Percentiles rank a stretch among this genome's conserved stretches.
Evolutionary conservation across 2,329 filamentous ascomycete species (phyloP).

Genomic region (Venturia nashicola): DNA sequence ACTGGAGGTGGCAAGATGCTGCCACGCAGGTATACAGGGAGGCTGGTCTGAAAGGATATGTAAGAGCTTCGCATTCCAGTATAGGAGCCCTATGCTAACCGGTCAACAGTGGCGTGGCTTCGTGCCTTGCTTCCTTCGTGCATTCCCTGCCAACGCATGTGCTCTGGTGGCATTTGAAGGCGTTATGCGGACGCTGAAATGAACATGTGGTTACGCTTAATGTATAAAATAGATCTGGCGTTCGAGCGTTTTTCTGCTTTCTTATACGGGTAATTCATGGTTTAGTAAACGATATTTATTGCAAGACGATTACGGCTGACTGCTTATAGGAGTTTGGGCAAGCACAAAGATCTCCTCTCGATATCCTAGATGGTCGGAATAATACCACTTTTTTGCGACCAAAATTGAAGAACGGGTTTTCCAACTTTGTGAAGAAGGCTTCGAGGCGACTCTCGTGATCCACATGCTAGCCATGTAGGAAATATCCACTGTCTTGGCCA

Average conservation of each 20-base stretch:
- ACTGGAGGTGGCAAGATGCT: constrained; percentile 67
- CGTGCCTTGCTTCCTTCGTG: constrained; percentile 80
- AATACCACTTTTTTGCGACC: background rate
- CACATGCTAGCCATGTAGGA: no score
- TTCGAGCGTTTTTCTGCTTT: background rate
- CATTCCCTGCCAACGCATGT: constrained; percentile 92
- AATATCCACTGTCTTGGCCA: no score
- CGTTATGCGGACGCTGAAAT: constrained; percentile 51
- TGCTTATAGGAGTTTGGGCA: background rate
- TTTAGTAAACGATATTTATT: background rate
- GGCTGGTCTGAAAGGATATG: constrained; percentile 61
- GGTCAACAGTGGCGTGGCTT: constrained; percentile 62
- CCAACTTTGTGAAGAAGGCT: no score
- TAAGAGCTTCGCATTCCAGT: background rate
- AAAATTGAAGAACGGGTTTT: no score
- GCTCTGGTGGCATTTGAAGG: constrained; percentile 88
- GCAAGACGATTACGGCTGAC: background rate
- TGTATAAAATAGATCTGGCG: background rate
- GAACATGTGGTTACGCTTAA: background rate
- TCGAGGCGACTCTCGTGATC: no score
- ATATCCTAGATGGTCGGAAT: background rate
- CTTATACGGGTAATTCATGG: background rate
- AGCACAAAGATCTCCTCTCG: background rate
- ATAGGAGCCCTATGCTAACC: background rate
- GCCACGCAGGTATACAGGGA: constrained; percentile 66